These are phyloP conservation scores for Saturnispora gosingensis DNA, from an alignment of 805 yeast species.

Conservation along the genomic window DNA sequence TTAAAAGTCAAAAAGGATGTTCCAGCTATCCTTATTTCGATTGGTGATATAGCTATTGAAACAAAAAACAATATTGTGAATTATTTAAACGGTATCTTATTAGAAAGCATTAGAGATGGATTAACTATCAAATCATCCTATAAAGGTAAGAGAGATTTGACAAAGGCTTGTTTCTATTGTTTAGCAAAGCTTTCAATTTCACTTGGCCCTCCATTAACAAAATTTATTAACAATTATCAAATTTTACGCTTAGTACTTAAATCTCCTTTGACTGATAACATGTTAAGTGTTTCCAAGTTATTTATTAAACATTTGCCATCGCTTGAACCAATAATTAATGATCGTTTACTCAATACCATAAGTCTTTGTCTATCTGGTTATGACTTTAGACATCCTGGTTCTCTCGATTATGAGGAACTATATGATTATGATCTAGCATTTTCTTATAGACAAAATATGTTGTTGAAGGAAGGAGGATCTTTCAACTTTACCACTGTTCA, in stretches of 20 bases:
- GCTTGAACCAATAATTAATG: constrained; percentile 61
- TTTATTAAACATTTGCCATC: constrained; percentile 73
- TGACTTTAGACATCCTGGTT: constrained; percentile 74
- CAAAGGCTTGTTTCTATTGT: constrained; percentile 82
- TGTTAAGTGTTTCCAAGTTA: constrained; percentile 65
- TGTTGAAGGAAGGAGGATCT: constrained; percentile 54
- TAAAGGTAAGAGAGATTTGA: constrained; percentile 60
- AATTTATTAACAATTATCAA: constrained; percentile 69
- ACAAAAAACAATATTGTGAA: constrained; percentile 81
- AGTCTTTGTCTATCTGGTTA: constrained; percentile 75
- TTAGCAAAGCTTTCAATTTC: constrained; percentile 79
- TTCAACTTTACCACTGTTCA: constrained; percentile 12
- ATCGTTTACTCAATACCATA: constrained; percentile 58
- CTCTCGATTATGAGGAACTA: constrained; percentile 56
- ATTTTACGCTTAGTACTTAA: constrained; percentile 68
- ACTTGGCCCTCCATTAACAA: constrained; percentile 88
- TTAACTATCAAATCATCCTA: constrained; percentile 46
- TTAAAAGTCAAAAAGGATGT: constrained; percentile 66
- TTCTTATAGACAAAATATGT: constrained; percentile 67
- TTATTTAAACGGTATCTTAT: constrained; percentile 80
- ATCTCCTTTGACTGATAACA: constrained; percentile 75
- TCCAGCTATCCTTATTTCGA: constrained; percentile 64
- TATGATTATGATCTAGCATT: constrained; percentile 61
- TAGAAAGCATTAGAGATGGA: constrained; percentile 76
- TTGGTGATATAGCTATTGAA: constrained; percentile 75